Evolutionary conservation across 805 yeast genomes (phyloP), one percentile per base, ranked within the genome.

Genomic region (Metschnikowia amazonensis): DNA sequence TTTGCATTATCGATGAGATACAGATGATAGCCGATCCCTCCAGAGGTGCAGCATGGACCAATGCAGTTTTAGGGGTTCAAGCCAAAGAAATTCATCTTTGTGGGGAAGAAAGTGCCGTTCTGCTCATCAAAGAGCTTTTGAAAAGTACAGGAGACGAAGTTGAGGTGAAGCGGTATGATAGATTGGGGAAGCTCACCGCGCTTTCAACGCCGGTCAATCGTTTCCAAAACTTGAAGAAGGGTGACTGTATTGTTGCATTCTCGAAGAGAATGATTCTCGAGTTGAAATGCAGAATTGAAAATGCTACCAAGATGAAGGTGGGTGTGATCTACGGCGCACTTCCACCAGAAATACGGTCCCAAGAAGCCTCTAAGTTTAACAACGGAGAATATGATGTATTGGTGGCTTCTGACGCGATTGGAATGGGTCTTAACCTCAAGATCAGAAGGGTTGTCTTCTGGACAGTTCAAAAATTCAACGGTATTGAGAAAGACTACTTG

Each of bases 361-460:
- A 80, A 52, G 97, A 94, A 59, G 96, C 97, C 0, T 63, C 70
- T 24, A 71, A 77, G 38, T 94, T 94, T 64, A 94, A 94, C 60
- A 67, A 60, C n/a, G 92, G 95, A 2, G 76, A 77, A 29, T 84
- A 80, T 51, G 94, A 90, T 57, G 75, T 86, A n/a, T 70, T 94
- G 31, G 86, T 94, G 5, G 98, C 99, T 1, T 86, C 96, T 2
- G 98, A 94, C 68, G 99, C 99, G 0, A 82, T 94, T 50, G 99
- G 99, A 2, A 92, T 94, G 97, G 99, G 99, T 0, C 72, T 94
- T 44, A 94, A 94, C 59, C 70, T 94, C 57, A 83, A 86, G 21
- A 90, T 94, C 52, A 80, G 82, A 47, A 70, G 98, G 48, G 77
- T 94, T 4, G 76, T 94, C 1, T 90, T 94, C 60, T 79, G 85